Evolutionary conservation across 441 rosid genomes (phyloP), one percentile per base, ranked within the genome.

Genomic region (Hura crepitans): DNA sequence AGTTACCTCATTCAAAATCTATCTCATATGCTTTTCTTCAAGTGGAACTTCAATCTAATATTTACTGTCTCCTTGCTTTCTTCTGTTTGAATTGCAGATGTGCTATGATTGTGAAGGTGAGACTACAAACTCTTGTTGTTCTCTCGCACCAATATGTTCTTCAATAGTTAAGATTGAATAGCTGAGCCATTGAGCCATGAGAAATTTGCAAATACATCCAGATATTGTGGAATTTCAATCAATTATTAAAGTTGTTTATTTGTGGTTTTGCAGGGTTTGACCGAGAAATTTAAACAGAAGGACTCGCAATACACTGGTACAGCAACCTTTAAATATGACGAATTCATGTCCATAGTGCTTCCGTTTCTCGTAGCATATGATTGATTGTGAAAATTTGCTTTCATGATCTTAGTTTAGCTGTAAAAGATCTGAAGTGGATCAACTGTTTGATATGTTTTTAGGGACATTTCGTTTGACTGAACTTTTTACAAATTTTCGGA

Each of bases 21-120:
- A 9, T 43, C 33, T 47, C 18, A 54, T 27, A 53, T 25, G 2
- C 17, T 13, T 39, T 71, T 39, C 4, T 66, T 62, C 11, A n/a
- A n/a, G 2, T 17, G 27, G 27, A 8, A 17, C 22, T 51, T 33
- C 25, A 28, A 27, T 53, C 53, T 73, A 55, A 27, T 35, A 35
- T 1, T 75, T 27, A 25, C 33, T 65, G 42, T 11, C 25, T 0
- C 53, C 18, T 14, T 37, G 33, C 27, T 39, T 7, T 65, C 39
- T 65, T 66, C 6, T 33, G 42, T 60, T 77, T 62, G 65, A 77
- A 65, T 23, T 75, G 84, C 87, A 90, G 94, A 66, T 88, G 88
- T 15, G 89, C 88, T 70, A 75, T 87, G 88, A 85, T 87, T 77
- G 75, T 89, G 20, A 87, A 86, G 95, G 95, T 87, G 69, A 67